Evolutionary conservation across 1,139 yeast genomes (phyloP), one percentile per base, ranked within the genome.

Genomic region (Suhomyces atakaporum): DNA sequence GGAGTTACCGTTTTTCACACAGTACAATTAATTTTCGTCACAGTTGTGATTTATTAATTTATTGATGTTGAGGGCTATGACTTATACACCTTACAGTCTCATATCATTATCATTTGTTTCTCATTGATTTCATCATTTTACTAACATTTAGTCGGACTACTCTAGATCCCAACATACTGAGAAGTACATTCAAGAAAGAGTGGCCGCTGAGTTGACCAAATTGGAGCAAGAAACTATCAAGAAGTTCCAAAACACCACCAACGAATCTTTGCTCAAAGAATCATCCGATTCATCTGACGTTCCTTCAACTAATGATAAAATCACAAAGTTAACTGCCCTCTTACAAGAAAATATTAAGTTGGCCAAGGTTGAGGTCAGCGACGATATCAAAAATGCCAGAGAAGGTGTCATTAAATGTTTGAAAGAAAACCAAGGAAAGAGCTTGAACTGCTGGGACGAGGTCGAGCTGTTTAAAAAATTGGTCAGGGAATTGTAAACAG

Each of bases 391-490:
- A 54, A 35, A 53, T 3, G 76, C 85, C 2, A 81, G 92, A 63
- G 62, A 67, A 9, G 58, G 67, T 7, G 82, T 92, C 20, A 69
- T 79, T 25, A 58, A 69, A 38, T 90, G 98, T 61, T 72, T 90
- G 50, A 65, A 73, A 44, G 73, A 73, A 30, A 87, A 90, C 66
- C 68, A 75, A 50, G 86, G 82, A 24, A 80, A 75, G 57, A 85
- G 92, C 24, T 75, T 92, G 60, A 83, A 87, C 60, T 92, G 98
- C 62, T 84, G 90, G 81, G 89, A 85, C 36, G 88, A 85, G 58
- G 89, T 88, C 16, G 81, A 84, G 54, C 69, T 72, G 39, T 88
- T 89, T 62, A 86, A 81, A 57, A 71, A 70, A 39, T 60, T 75
- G 50, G 73, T 63, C 25, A 65, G 61, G 50, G 61, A 67, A 38